Evolutionary conservation across 306 rosid genomes (phyloP), one percentile per base, ranked within the genome.

Genomic region (Vigna reflexopilosa): DNA sequence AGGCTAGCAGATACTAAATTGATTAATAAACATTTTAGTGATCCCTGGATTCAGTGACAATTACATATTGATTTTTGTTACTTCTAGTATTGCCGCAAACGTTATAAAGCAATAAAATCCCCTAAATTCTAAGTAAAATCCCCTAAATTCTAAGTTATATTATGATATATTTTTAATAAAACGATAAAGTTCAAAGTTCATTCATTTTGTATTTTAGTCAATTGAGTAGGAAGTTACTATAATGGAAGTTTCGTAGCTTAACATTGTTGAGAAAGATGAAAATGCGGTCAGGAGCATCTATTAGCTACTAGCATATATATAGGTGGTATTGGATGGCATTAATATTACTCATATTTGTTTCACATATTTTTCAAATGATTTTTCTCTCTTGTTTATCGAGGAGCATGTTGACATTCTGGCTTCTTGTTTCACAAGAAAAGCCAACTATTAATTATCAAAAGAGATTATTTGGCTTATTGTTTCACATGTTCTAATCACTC

Each of bases 1-100:
- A 56, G 5, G 44, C 76, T 36, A 65, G 61, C 36, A 13, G 49
- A 14, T 5, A 73, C 75, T 44, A 54, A 75, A 55, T 78, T 64
- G 45, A 40, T 75, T 42, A 28, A 63, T 50, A 19, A 32, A 68
- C 67, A 24, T 78, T 40, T 42, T 47, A 45, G 51, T 58, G 64
- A 76, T 22, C 57, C 28, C 52, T 51, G 24, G 20, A 28, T 68
- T 77, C 56, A 59, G 32, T 55, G 38, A 59, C 45, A 13, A 9
- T 59, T 40, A 16, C 68, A 32, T 59, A n/a, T 68, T 7, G 45
- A 40, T 72, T 67, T 67, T 59, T 55, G 30, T 62, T 70, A 57
- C 68, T 57, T 36, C 56, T 48, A 28, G 38, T 49, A 32, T 30
- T 49, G 22, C 72, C 66, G 55, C 20, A 16, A 61, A 28, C 11